Percentiles rank a stretch among this genome's conserved stretches.
These are phyloP conservation scores for Camptophora hylomeconis DNA, from an alignment of 2,329 filamentous ascomycete species.

Conservation along the genomic window DNA sequence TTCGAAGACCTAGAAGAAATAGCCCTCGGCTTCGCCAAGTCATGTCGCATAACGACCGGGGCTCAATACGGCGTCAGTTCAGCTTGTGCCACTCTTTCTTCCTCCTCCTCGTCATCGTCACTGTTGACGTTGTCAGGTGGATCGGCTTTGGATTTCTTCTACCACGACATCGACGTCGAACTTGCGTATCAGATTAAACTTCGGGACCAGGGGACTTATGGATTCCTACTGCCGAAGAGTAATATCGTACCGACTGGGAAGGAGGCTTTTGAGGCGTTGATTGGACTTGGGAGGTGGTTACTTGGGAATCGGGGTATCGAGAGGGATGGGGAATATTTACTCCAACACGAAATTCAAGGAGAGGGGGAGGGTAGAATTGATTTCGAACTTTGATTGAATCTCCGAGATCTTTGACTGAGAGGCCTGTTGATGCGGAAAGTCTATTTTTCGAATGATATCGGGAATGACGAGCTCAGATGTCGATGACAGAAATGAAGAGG, in stretches of 20 bases:
- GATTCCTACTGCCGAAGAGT: conserved; percentile 75
- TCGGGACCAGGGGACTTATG: conserved; percentile 84
- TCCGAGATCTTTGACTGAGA: too few species aligned
- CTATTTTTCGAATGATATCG: too few species aligned
- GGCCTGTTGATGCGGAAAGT: too few species aligned
- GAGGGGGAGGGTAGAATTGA: conserved; percentile 2
- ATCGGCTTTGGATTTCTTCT: conserved; percentile 89
- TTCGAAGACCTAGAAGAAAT: conserved; percentile 87
- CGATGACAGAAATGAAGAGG: too few species aligned
- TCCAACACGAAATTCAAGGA: conserved; percentile 3
- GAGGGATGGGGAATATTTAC: conserved; percentile 6
- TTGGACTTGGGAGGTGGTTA: conserved; percentile 73
- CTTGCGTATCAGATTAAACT: conserved; percentile 91
- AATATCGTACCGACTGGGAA: conserved; percentile 82
- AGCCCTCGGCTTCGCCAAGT: conserved; percentile 74
- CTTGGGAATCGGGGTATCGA: conserved; percentile 29
- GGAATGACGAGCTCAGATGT: too few species aligned
- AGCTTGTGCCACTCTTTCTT: conserved; percentile 49
- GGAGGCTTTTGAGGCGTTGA: conserved; percentile 70
- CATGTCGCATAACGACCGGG: conserved; percentile 67
- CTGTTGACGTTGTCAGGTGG: conserved; percentile 66
- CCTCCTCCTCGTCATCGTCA: conserved; percentile 23
- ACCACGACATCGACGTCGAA: conserved; percentile 67
- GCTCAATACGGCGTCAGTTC: conserved; percentile 66
- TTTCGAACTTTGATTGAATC: too few species aligned